Percentiles rank a stretch among this genome's conserved stretches.
Conservation (phyloP, 257 asterid species). For the Thymus quinquecostatus region DNA sequence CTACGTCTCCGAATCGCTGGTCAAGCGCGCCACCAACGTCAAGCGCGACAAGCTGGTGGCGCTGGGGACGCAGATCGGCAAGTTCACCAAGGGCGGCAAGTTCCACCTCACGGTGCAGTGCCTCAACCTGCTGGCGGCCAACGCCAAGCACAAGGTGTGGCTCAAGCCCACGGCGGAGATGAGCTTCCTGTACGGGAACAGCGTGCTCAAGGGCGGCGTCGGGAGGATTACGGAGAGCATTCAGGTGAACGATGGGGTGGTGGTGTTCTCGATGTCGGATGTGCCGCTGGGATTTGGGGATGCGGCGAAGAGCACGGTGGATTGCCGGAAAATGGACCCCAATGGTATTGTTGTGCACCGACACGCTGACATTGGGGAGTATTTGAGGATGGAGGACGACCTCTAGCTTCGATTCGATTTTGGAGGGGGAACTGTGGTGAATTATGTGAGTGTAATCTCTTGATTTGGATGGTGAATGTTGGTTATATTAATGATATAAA, state of each 20-base stretch:
- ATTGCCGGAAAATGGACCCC: conserved; percentile 86
- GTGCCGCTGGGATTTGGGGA: conserved; percentile 87
- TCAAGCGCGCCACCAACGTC: conserved; percentile 83
- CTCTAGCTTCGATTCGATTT: conserved; percentile 37
- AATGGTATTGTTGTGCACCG: conserved; percentile 82
- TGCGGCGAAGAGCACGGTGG: conserved; percentile 85
- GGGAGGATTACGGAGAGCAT: conserved; percentile 93
- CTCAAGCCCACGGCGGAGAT: conserved; percentile 85
- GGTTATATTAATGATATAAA: conserved; percentile 2
- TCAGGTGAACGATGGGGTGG: conserved; percentile 80
- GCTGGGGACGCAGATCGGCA: conserved; percentile 82
- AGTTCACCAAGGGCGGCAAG: conserved; percentile 72
- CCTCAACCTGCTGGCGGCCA: conserved; percentile 64
- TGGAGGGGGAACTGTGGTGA: conserved; percentile 1
- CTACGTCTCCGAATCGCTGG: conserved; percentile 84
- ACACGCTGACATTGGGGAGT: conserved; percentile 88
- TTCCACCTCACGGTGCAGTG: conserved; percentile 72
- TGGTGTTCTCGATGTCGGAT: conserved; percentile 84
- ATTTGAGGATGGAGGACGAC: conserved; percentile 90
- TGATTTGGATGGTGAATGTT: conserved; percentile 19
- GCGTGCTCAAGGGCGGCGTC: conserved; percentile 86
- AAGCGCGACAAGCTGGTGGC: conserved; percentile 77
- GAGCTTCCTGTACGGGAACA: conserved; percentile 84
- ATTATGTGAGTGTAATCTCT: conserved; percentile 16
- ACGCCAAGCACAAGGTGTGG: conserved; percentile 92